Evolutionary conservation across 805 yeast species (phyloP).

Genomic region (Zygoascus ofunaensis): DNA sequence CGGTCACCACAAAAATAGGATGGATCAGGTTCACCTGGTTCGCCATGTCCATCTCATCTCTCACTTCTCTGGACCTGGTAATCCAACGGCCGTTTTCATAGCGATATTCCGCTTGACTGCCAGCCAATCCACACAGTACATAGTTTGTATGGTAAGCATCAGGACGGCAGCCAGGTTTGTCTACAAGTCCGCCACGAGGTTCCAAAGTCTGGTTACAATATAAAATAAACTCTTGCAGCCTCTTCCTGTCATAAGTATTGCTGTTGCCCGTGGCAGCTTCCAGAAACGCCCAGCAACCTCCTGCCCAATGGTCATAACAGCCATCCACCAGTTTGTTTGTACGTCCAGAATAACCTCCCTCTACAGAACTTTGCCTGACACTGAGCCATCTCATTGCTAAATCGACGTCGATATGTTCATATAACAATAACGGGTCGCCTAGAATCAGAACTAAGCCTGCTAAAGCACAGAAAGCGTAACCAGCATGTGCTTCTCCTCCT

Average conservation of each 20-base stretch:
- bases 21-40: slow-evolving; percentile 32
- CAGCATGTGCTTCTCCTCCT: slow-evolving; percentile 90
- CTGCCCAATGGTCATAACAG: slow-evolving; percentile 94
- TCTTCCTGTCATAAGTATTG: slow-evolving; percentile 40
- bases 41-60: slow-evolving; percentile 2
- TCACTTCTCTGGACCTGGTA: slow-evolving; percentile 7
- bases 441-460: slow-evolving; percentile 48
- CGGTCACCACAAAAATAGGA: slow-evolving; percentile 55
- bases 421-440: slow-evolving; percentile 29
- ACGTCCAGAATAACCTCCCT: slow-evolving; percentile 85
- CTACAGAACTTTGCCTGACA: slow-evolving; percentile 58
- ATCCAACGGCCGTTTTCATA: slow-evolving; percentile 28
- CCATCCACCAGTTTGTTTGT: slow-evolving; percentile 92
- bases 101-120: slow-evolving; percentile 39
- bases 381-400: slow-evolving; percentile 55
- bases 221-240: slow-evolving; percentile 54
- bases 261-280: slow-evolving; percentile 40
- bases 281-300: slow-evolving; percentile 59
- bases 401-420: slow-evolving; percentile 38
- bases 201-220: slow-evolving; percentile 59
- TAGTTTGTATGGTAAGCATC: slow-evolving; percentile 93
- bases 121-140: slow-evolving; percentile 63
- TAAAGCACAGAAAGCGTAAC: slow-evolving; percentile 86
- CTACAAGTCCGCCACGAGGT: slow-evolving; percentile 65
- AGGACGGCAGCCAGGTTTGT: slow-evolving; percentile 72